Conservation (phyloP, 495 filamentous ascomycete species). For the Aspergillus avenaceus region DNA sequence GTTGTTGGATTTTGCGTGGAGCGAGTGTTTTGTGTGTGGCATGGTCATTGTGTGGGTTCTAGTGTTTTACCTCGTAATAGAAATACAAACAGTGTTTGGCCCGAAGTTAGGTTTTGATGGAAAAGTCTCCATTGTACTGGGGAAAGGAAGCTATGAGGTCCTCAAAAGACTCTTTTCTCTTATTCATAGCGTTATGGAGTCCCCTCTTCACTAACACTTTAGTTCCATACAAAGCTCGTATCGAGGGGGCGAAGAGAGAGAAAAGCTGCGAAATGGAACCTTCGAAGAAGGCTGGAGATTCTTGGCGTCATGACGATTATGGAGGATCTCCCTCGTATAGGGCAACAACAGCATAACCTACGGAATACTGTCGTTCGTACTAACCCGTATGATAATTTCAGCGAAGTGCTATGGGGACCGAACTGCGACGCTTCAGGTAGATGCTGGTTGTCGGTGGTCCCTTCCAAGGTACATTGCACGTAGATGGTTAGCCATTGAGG, state of each 20-base stretch:
- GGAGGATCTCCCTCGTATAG: background rate
- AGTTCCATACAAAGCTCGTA: background rate
- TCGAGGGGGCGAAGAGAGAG: background rate
- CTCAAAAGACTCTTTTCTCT: background rate
- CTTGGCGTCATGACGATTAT: background rate
- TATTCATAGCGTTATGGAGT: background rate
- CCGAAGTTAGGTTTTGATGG: too few species aligned
- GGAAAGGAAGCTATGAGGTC: background rate
- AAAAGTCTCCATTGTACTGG: too few species aligned
- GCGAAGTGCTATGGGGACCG: background rate
- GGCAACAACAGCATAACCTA: too few species aligned
- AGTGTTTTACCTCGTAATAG: background rate
- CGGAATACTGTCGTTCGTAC: too few species aligned
- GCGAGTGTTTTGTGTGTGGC: too few species aligned
- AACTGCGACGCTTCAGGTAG: background rate
- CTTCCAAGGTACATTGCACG: background rate
- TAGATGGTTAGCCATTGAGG: background rate
- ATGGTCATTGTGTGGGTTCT: background rate
- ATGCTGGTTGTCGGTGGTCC: background rate
- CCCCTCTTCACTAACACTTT: background rate
- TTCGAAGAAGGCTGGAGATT: conserved; percentile 1
- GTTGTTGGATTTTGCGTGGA: too few species aligned
- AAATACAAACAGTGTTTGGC: too few species aligned
- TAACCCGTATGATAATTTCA: background rate
- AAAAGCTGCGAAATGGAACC: background rate